Conservation (phyloP, 78 protist genomes). For the Tieghemostelium lacteum region DNA sequence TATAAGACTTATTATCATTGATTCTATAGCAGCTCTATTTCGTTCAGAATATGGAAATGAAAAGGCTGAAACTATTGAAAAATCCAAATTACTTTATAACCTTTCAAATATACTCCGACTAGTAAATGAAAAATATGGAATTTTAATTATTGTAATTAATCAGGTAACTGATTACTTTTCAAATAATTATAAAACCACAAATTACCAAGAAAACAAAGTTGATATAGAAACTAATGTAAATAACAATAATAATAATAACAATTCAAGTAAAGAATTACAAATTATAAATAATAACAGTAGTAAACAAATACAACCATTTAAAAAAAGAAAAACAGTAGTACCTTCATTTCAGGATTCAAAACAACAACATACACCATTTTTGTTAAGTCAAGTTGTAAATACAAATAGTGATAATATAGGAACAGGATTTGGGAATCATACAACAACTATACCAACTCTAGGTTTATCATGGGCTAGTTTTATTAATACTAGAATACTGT, state of each 20-base stretch:
- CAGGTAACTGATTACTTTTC: constrained; percentile 54
- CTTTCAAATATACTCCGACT: constrained; percentile 31
- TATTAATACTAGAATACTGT: constrained; percentile 46
- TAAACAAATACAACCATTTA: constrained; percentile 20
- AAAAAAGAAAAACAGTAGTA: constrained; percentile 9
- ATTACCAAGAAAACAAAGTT: neutral
- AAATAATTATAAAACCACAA: neutral
- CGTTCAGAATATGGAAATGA: constrained; percentile 60
- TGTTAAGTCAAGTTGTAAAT: neutral
- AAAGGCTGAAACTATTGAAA: constrained; percentile 28
- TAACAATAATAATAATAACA: neutral
- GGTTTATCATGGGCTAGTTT: constrained; percentile 72
- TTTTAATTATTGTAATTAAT: constrained; percentile 40
- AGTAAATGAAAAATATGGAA: constrained; percentile 61
- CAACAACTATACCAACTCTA: constrained; percentile 47
- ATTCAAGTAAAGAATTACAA: neutral
- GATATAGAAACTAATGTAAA: neutral
- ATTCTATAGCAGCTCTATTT: constrained; percentile 72
- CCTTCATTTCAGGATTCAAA: constrained; percentile 49
- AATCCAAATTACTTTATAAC: constrained; percentile 31
- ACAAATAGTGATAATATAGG: neutral
- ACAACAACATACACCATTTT: constrained; percentile 46
- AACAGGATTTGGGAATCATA: neutral
- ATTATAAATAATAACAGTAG: neutral
- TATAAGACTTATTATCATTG: constrained; percentile 41